Base-by-base conservation (phyloP, 1,284 basidiomycete species). In the Ceratobasidium sp. region DNA sequence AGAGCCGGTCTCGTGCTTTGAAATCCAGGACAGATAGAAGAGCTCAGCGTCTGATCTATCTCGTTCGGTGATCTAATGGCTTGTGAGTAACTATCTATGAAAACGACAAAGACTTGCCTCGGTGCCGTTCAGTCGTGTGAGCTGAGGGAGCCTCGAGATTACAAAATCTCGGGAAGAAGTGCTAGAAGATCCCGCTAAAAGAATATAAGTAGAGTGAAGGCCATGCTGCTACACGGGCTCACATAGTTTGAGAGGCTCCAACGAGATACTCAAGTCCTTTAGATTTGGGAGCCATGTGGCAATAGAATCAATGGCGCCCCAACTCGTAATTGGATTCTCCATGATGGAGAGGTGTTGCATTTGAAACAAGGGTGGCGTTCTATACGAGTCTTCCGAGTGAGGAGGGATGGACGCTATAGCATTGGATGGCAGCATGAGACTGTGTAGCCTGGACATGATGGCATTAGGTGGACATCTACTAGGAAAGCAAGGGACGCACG, bases 1-100 rank as follows among this genome's bases (percentile, higher is more conserved):
- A 25, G 40, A 40, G 37, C 89, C 87, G 43, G 85, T 83, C 29
- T 83, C 82, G 44, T 85, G 83, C 57, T 87, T 88, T 68, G 86
- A 85, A 78, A 92, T 85, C 80, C 85, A 87, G 46, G 91, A 91
- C 70, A 97, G 85, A 83, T 96, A 97, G 82, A 92, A 94, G 54
- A 95, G 83, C 84, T 98, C 96, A 66, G 92, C 91, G 81, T 98
- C 97, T n/a, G 84, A 86, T 49, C 97, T 87, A 82, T 97, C 95
- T 78, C 88, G 89, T 8, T 83, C 76, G 4, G 90, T 88, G 69
- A 97, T 89, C 91, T 95, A 81, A 64, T 52, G 4, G 4, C 49
- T 15, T 9, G 34, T 67, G 8, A 67, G 46, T n/a, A 32, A 40
- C 7, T 67, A 51, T 15, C 43, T n/a, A 5, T 32, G 3, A 8